Evolutionary conservation across 176 grass and related monocot species (phyloP).

Genomic region (Hyparrhenia diplandra): DNA sequence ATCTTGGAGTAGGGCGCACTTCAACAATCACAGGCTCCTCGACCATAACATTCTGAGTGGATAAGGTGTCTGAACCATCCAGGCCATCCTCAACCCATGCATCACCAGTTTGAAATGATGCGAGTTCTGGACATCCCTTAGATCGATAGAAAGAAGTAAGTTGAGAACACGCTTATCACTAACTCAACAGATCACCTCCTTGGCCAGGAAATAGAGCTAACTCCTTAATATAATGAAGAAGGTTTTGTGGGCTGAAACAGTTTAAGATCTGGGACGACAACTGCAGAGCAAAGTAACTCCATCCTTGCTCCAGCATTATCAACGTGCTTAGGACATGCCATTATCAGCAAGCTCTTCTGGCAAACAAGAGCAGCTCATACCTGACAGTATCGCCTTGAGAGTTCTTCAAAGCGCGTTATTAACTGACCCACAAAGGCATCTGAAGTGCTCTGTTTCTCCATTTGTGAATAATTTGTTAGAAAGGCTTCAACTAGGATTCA

Average conservation of each 20-base stretch:
- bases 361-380: slow-evolving; percentile 75
- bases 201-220: slow-evolving; percentile 56
- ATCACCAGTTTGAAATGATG: slow-evolving; percentile 56
- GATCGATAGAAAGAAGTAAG: slow-evolving; percentile 74
- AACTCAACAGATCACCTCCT: slow-evolving; percentile 56
- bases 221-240: slow-evolving; percentile 67
- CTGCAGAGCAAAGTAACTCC: slow-evolving; percentile 56
- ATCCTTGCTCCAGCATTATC: slow-evolving; percentile 90
- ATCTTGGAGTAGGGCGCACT: slow-evolving; percentile 25
- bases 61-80: slow-evolving; percentile 26
- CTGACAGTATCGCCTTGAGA: slow-evolving; percentile 74
- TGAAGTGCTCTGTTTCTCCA: slow-evolving; percentile 86
- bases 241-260: slow-evolving; percentile 56
- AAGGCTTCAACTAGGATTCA: slow-evolving; percentile 81
- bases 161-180: slow-evolving; percentile 68
- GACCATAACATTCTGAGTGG: slow-evolving; percentile 13
- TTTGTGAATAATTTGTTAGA: slow-evolving; percentile 65
- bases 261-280: slow-evolving; percentile 59
- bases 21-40: slow-evolving; percentile 42
- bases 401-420: slow-evolving; percentile 74
- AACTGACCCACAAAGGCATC: slow-evolving; percentile 73
- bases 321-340: slow-evolving; percentile 53
- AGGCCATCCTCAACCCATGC: slow-evolving; percentile 49
- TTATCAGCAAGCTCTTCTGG: slow-evolving; percentile 51
- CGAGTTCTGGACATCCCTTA: slow-evolving; percentile 75